Base-by-base conservation (phyloP, 2,329 filamentous ascomycete species). In the Conoideocrella luteorostrata region DNA sequence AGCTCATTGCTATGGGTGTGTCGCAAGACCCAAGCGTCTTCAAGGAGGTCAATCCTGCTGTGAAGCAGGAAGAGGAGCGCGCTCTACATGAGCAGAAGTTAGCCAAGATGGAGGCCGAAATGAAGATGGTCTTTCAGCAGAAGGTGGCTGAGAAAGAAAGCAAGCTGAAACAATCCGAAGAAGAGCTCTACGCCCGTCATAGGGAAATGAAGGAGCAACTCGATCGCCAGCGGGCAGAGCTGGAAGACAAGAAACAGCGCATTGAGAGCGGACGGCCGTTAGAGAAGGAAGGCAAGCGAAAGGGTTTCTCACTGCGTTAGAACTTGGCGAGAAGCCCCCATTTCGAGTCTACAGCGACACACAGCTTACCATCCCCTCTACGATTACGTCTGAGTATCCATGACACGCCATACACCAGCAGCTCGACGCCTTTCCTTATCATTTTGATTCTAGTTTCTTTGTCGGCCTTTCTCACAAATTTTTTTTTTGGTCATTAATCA, bases 41-140 rank as follows among this genome's bases (percentile, higher is more conserved):
- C 87, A 98, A 98, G 82, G 93, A 98, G 82, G 89, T 98, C 78
- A 98, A 98, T 80, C 93, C 93, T 51, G 91, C 93, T 37, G 93
- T 97, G 71, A 98, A 98, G 84, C 93, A 98, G 72, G 93, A 98
- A 69, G 93, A 98, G 74, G 93, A 98, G 77, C 88, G 93, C 60
- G 84, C 87, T 52, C 78, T 98, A 56, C 93, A 98, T 78, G 93
- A 98, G 74, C 90, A 96, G 78, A 98, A 98, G 78, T 88, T 98
- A 58, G 88, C 91, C 69, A 98, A 98, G 88, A 98, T 98, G 93
- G 93, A 98, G 71, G 83, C 89, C 62, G 93, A 98, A 71, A 98
- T 98, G 93, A 98, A 98, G 88, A 95, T 96, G 88, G 93, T 98
- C 56, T 98, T 98, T 88, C 93, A 97, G 69, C 93, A 98, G 68